A percentile compares a stretch with the other conserved stretches of the same genome.
These are phyloP conservation scores for Sedum album DNA, from an alignment of 164 flowering plant species.

Conservation along the genomic window DNA sequence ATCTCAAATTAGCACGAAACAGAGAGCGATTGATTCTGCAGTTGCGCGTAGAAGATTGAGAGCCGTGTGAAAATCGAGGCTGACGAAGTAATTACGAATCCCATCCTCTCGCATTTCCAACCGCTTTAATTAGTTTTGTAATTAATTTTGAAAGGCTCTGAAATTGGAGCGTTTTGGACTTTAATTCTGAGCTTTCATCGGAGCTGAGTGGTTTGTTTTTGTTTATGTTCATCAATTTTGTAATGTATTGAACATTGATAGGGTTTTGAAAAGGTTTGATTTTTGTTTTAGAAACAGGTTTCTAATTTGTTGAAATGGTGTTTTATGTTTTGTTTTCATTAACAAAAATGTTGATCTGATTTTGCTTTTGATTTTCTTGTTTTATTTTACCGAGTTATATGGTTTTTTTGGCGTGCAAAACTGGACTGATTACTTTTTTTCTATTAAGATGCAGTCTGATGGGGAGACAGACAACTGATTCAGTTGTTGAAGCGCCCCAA, in stretches of 20 bases:
- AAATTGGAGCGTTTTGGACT: too few species aligned
- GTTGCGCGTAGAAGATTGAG: too few species aligned
- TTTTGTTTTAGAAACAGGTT: neutral
- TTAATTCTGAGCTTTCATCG: too few species aligned
- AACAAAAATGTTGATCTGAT: too few species aligned
- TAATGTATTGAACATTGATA: neutral
- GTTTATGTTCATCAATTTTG: neutral
- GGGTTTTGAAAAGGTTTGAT: too few species aligned
- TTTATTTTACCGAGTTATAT: too few species aligned
- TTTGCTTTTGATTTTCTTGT: too few species aligned
- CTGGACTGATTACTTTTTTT: neutral
- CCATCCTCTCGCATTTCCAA: neutral
- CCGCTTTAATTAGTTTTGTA: too few species aligned
- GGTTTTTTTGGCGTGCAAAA: neutral
- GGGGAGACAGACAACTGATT: conserved; percentile 45
- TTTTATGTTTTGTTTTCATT: too few species aligned
- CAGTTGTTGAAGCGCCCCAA: conserved; percentile 21
- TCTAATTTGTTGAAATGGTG: neutral
- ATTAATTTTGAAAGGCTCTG: too few species aligned
- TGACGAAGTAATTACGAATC: neutral
- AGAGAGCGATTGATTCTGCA: neutral
- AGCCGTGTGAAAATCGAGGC: neutral
- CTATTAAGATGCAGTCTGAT: conserved; percentile 34
- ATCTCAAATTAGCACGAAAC: too few species aligned
- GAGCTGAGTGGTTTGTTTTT: neutral